Evolutionary conservation across 495 filamentous ascomycete genomes (phyloP).

Genomic region (Penicillium turbatum): DNA sequence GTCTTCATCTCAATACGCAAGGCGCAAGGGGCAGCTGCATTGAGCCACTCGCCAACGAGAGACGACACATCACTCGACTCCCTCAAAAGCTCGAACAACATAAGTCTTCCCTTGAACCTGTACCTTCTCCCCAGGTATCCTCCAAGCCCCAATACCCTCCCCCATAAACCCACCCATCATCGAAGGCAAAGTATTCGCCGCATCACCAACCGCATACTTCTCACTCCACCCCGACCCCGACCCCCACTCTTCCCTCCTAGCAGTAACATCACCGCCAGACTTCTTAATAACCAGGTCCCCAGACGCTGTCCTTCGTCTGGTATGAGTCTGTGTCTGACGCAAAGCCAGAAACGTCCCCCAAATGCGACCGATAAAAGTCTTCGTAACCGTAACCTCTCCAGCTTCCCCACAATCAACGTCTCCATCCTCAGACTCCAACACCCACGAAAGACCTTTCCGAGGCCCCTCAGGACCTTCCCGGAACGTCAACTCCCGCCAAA

Average conservation of each 20-base stretch:
- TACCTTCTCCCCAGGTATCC: conserved; percentile 23
- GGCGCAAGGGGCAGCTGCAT: neutral
- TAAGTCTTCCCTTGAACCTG: conserved; percentile 25
- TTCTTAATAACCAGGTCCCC: conserved; percentile 22
- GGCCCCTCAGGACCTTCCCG: conserved; percentile 21
- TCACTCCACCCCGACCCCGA: conserved; percentile 20
- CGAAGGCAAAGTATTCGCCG: conserved; percentile 23
- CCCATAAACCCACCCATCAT: conserved; percentile 21
- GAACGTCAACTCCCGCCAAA: conserved; percentile 37
- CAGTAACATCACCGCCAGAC: conserved; percentile 33
- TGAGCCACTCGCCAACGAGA: neutral
- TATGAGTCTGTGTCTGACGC: conserved; percentile 27
- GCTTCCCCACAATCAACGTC: conserved; percentile 11
- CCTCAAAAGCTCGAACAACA: conserved; percentile 36
- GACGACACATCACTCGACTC: conserved; percentile 7
- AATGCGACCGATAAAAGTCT: conserved; percentile 37
- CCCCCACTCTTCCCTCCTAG: conserved; percentile 35
- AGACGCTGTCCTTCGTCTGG: conserved; percentile 8
- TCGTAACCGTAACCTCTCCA: conserved; percentile 22
- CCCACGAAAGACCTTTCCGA: conserved; percentile 30
- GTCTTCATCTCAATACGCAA: neutral
- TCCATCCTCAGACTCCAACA: conserved; percentile 31
- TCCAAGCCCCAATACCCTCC: conserved; percentile 14
- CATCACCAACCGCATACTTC: conserved; percentile 27
- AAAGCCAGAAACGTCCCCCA: conserved; percentile 39